Percentiles rank a stretch among this genome's conserved stretches.
These are phyloP conservation scores for Eruca vesicaria DNA, from an alignment of 441 rosid species.

Conservation along the genomic window DNA sequence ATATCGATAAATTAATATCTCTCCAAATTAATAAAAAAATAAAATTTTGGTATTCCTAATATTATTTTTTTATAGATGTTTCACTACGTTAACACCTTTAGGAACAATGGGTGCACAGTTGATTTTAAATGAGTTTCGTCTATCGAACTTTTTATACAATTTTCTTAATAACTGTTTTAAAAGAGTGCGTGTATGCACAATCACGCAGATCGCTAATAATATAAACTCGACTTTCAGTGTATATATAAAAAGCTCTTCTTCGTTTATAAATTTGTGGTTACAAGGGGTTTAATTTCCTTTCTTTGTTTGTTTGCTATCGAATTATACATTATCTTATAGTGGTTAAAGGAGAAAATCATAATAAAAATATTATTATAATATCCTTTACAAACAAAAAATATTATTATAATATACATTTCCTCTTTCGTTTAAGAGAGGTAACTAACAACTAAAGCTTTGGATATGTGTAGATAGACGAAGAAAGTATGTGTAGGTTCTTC, in stretches of 20 bases:
- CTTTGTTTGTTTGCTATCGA: neutral
- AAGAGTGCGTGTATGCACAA: no score
- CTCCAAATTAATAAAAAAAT: no score
- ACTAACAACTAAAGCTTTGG: constrained; percentile 28
- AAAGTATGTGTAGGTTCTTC: neutral
- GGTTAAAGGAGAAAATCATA: neutral
- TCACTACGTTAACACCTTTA: no score
- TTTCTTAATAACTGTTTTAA: no score
- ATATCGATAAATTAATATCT: no score
- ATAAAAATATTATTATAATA: neutral
- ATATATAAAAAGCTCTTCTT: neutral
- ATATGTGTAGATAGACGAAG: constrained; percentile 20
- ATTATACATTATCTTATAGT: neutral
- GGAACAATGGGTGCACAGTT: no score
- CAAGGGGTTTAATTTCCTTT: neutral
- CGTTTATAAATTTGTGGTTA: neutral
- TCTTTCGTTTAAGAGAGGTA: constrained; percentile 21
- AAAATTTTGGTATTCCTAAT: no score
- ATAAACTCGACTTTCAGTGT: neutral
- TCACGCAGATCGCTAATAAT: neutral
- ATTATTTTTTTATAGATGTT: no score
- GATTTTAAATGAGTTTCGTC: no score
- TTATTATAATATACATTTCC: neutral
- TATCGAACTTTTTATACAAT: no score
- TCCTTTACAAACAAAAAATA: neutral